A percentile compares a stretch with the other conserved stretches of the same genome.
phyloP scores from a whole-genome alignment of 495 filamentous ascomycete genomes.

The Saxispiralis lemnorum region DNA sequence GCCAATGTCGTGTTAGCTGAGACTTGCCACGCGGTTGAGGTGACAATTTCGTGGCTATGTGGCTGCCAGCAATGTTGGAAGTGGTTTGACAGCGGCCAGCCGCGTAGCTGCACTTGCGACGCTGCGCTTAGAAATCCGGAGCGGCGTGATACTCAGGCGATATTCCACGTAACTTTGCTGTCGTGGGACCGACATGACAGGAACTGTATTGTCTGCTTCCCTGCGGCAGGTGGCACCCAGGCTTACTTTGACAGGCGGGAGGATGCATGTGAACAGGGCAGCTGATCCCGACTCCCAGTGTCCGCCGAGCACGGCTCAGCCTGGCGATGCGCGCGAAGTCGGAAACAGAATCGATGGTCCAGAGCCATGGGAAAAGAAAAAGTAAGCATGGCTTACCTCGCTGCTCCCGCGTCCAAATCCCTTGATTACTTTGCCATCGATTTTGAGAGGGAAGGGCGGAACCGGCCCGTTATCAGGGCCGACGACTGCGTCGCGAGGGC shows the following conservation, averaged over 20 bases:
- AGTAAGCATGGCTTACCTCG: slow-evolving; percentile 35
- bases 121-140: too few species aligned
- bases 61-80: too few species aligned
- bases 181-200: not conserved
- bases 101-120: too few species aligned
- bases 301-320: too few species aligned
- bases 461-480: slow-evolving; percentile 55
- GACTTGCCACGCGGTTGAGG: not conserved
- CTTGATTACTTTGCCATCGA: slow-evolving; percentile 71
- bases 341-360: too few species aligned
- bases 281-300: too few species aligned
- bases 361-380: too few species aligned
- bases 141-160: too few species aligned
- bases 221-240: too few species aligned
- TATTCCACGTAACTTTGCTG: not conserved
- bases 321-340: too few species aligned
- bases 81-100: too few species aligned
- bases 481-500: slow-evolving; percentile 29
- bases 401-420: slow-evolving; percentile 89
- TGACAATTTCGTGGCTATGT: too few species aligned
- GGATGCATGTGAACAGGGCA: not conserved
- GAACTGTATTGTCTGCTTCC: not conserved
- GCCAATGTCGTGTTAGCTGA: slow-evolving; percentile 5
- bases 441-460: slow-evolving; percentile 60
- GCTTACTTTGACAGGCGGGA: not conserved